Base-by-base conservation (phyloP, 75 land plant genomes). In the Picea sitchensis region DNA sequence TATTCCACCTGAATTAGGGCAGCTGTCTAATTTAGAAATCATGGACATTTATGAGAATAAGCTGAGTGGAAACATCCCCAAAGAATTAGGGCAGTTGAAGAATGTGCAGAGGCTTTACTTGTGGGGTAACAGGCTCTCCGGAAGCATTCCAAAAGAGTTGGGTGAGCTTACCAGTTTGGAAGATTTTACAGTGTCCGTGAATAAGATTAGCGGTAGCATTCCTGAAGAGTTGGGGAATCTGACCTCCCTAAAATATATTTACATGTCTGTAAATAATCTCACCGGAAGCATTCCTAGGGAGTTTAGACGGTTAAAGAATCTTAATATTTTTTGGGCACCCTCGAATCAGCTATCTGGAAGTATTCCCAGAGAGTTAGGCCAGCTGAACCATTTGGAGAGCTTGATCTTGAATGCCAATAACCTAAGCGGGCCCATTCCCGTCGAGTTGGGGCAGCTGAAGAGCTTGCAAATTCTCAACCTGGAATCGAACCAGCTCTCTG, bases 61-160 rank as follows among this genome's bases (percentile, higher is more conserved):
- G 14, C 30, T 83, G 32, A 75, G 78, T 8, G 83, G 90, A 17
- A 38, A 67, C 14, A 74, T 91, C 51, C 92, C 91, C 5, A 11
- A 18, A 2, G 65, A 83, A 9, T 59, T 89, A 13, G 90, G 91
- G 47, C 38, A 38, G 6, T 83, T 82, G 36, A 58, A 61, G 14
- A 59, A 17, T 23, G 71, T 85, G 20, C 51, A 11, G 18, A 57
- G 61, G 12, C 76, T 91, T 1, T 65, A 82, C 41, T 67, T 86
- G 32, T 76, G 78, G 60, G 76, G 75, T 3, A 90, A 90, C 58
- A 65, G 75, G 65, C 83, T 90, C 41, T 68, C 65, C 4, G 91
- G 92, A 36, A 61, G 65, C 65, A 83, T 91, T 56, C 92, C 92
- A 76, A 80, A 30, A 0, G 47, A 59, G 13, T 73, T 85, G 6